Conservation (phyloP, 2,329 filamentous ascomycete species). For the Pyrenochaeta sp. region DNA sequence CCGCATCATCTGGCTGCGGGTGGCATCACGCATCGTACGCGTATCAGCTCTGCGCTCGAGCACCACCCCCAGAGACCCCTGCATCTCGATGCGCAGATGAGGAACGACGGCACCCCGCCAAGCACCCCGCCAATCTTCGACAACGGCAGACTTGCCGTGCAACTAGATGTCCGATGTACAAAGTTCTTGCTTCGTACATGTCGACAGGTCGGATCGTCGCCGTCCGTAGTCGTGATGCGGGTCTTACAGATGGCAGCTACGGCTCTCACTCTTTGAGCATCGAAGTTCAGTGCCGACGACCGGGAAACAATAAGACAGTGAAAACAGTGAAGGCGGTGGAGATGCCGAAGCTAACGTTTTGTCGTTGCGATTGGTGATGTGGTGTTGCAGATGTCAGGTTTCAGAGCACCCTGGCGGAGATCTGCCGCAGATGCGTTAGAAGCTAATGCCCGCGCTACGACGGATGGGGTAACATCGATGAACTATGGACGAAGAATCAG, state of each 20-base stretch:
- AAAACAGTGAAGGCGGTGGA: conserved; percentile 8
- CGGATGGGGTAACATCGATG: conserved; percentile 14
- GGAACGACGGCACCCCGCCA: conserved; percentile 33
- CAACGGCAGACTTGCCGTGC: conserved; percentile 7
- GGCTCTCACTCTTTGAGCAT: conserved; percentile 22
- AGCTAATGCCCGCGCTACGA: conserved; percentile 17
- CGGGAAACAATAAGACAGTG: conserved; percentile 13
- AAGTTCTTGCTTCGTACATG: not conserved
- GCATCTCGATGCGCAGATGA: conserved; percentile 20
- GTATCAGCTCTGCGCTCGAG: conserved; percentile 28
- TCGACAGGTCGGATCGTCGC: conserved; percentile 14
- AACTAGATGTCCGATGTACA: conserved; percentile 7
- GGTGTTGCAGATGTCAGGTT: conserved; percentile 27
- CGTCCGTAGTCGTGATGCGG: conserved; percentile 14
- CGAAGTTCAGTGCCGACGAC: conserved; percentile 14
- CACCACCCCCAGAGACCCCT: conserved; percentile 26
- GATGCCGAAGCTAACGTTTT: conserved; percentile 8
- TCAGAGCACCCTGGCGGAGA: conserved; percentile 22
- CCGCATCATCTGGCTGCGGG: conserved; percentile 16
- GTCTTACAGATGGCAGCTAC: conserved; percentile 11
- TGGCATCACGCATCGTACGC: conserved; percentile 22
- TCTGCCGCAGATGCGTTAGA: conserved; percentile 29
- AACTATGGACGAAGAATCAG: conserved; percentile 9
- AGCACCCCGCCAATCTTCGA: conserved; percentile 26
- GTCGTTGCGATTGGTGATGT: conserved; percentile 16